phyloP scores from a whole-genome alignment of 768 basidiomycete genomes.

The Xerocomellus dryophilus region DNA sequence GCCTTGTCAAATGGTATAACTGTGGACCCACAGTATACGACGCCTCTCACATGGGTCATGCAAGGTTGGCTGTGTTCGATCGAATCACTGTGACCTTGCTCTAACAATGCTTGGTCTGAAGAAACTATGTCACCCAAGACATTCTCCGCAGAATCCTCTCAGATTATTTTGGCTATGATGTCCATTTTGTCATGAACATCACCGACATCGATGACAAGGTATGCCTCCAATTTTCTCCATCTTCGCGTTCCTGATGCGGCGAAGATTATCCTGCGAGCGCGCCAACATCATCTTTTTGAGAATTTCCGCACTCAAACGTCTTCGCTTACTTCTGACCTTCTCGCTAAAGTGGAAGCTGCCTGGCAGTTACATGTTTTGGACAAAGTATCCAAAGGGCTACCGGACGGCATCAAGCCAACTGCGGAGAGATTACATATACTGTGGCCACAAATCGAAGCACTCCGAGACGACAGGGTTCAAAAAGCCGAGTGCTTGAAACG shows the following conservation, averaged over 20 bases:
- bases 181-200: conserved; percentile 99
- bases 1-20: conserved; percentile 96
- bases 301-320: conserved; percentile 54
- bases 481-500: conserved; percentile 66
- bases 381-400: conserved; percentile 64
- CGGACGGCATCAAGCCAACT: conserved; percentile 44
- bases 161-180: conserved; percentile 96
- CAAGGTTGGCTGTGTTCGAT: conserved; percentile 53
- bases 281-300: conserved; percentile 72
- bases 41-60: conserved; percentile 98
- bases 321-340: conserved; percentile 53
- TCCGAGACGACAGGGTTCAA: conserved; percentile 57
- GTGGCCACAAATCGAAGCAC: conserved; percentile 56
- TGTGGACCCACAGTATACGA: conserved; percentile 99
- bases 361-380: conserved; percentile 65
- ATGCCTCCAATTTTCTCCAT: conserved; percentile 12
- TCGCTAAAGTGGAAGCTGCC: conserved; percentile 55
- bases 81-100: neutral
- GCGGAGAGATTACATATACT: conserved; percentile 47
- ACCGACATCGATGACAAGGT: conserved; percentile 99
- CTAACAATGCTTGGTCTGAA: conserved; percentile 31
- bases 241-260: conserved; percentile 2
- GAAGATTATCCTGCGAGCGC: conserved; percentile 91
- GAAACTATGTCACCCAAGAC: conserved; percentile 67
- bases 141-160: conserved; percentile 65